phyloP scores from a whole-genome alignment of 2,329 filamentous ascomycete species.

The Coniochaeta sp. region DNA sequence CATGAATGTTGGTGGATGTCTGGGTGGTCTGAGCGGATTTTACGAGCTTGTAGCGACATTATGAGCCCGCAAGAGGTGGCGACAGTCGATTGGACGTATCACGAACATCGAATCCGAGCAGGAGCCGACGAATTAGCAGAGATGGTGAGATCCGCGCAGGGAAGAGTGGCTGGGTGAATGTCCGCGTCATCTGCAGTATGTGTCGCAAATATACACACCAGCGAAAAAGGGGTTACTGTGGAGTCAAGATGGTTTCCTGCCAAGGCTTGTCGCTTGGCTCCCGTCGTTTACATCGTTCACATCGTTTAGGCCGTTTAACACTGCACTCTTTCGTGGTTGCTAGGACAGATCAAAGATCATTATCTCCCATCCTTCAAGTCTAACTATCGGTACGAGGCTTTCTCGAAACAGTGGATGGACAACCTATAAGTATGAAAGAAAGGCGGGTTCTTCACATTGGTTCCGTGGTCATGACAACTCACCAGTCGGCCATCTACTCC shows the following conservation, averaged over 20 bases:
- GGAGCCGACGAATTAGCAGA: not conserved
- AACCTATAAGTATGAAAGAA: slow-evolving; percentile 2
- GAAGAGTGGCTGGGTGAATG: not conserved
- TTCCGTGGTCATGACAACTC: not conserved
- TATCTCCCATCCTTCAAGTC: too few species aligned
- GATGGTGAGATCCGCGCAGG: not conserved
- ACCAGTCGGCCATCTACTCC: not conserved
- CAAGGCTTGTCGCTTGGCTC: too few species aligned
- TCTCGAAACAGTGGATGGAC: not conserved
- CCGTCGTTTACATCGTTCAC: not conserved
- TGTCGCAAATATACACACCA: too few species aligned
- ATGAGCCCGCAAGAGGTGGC: not conserved
- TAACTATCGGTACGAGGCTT: not conserved
- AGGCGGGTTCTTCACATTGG: too few species aligned
- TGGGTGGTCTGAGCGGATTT: slow-evolving; percentile 1
- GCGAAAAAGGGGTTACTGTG: too few species aligned
- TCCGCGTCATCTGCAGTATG: too few species aligned
- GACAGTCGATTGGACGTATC: not conserved
- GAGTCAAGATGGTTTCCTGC: too few species aligned
- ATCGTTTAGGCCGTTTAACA: not conserved
- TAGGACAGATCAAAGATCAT: not conserved
- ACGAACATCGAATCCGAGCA: slow-evolving; percentile 1
- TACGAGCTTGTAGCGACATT: slow-evolving; percentile 1
- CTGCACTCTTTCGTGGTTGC: not conserved
- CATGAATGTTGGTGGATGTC: slow-evolving; percentile 3